phyloP scores from a whole-genome alignment of 2,329 filamentous ascomycete genomes.

The Fusarium praegraminearum region DNA sequence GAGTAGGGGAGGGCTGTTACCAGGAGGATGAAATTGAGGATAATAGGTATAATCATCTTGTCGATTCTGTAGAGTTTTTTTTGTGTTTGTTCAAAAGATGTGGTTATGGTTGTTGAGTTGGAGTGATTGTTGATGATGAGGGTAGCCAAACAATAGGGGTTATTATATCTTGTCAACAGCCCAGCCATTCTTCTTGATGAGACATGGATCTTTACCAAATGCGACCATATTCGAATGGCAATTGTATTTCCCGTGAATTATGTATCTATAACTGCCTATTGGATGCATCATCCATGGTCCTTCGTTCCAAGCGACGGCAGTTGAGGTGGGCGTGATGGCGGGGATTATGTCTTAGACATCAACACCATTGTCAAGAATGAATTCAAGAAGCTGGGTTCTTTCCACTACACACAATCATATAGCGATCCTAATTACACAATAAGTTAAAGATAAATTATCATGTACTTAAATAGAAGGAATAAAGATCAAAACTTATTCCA shows the following conservation, averaged over 20 bases:
- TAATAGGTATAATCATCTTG: conserved; percentile 23
- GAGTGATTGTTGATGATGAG: background rate
- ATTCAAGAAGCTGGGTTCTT: background rate
- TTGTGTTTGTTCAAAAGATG: background rate
- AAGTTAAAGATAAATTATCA: no score
- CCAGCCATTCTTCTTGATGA: conserved; percentile 5
- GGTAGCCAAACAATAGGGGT: background rate
- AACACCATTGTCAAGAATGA: background rate
- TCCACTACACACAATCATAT: background rate
- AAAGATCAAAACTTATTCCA: background rate
- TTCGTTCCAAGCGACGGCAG: conserved; percentile 29
- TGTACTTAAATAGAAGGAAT: no score
- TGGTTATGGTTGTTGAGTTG: background rate
- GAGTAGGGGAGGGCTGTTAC: conserved; percentile 34
- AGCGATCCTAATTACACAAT: fast-evolving
- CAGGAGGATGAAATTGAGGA: conserved; percentile 43
- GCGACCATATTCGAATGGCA: background rate
- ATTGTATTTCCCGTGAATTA: background rate
- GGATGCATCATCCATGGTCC: background rate
- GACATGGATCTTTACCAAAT: background rate
- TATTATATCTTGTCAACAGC: conserved; percentile 12
- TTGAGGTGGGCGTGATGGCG: conserved; percentile 11
- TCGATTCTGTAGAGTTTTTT: background rate
- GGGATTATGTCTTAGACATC: conserved; percentile 26
- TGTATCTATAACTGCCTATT: background rate